Evolutionary conservation across 306 rosid species (phyloP), one percentile per base, ranked within the genome.

Genomic region (Crotalaria pallida): DNA sequence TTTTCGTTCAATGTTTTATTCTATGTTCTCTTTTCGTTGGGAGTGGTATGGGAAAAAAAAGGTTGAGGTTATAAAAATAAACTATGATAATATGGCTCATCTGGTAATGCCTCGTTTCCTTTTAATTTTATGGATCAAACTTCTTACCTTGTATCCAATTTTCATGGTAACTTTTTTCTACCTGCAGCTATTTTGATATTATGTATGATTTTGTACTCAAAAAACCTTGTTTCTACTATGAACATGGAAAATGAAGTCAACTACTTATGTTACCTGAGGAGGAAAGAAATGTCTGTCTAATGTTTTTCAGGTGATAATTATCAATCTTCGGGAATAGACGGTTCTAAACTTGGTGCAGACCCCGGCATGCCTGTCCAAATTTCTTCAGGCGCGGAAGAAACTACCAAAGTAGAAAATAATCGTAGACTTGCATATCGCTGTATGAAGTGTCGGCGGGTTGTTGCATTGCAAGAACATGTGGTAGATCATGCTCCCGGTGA

Each of bases 401-500:
- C 89, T 71, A 63, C 83, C 29, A 72, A 80, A 59, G 80, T 57
- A 41, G 87, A 52, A 79, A 84, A 70, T 67, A 80, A 58, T 27
- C 40, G 56, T 19, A 65, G 80, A 34, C 80, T 83, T 75, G 82
- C 86, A 9, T 94, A 76, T 67, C 97, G 97, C 84, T 91, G 97
- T 82, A 91, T 87, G 84, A 94, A 91, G 79, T 94, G 97, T 70
- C 84, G 96, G 0, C 85, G 95, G 61, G 70, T 91, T 53, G 96
- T 94, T 56, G 96, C 97, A 10, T 63, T 87, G 90, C 92, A 84
- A 85, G 92, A 82, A 18, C 78, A 91, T 80, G 92, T 91, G 33
- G 77, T 89, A 58, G 99, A 79, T 74, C 99, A 94, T 82, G 73
- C 72, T 65, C 96, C 99, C 3, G 97, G 97, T 7, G 95, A 86